These are phyloP conservation scores for Monosporascus sp. DNA, from an alignment of 2,329 filamentous ascomycete genomes.

Conservation along the genomic window DNA sequence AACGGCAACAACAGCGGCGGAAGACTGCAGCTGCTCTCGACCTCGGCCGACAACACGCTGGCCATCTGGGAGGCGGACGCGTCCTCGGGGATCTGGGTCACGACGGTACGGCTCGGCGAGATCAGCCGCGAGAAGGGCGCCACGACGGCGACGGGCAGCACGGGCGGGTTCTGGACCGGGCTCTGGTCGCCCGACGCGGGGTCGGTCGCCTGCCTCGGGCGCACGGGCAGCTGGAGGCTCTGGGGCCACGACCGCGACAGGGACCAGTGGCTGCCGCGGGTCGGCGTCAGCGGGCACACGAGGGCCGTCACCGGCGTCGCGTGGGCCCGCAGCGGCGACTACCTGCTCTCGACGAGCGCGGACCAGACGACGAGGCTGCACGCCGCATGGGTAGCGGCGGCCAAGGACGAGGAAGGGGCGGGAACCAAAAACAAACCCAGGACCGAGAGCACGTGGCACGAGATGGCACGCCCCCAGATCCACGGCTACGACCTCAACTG, in stretches of 20 bases:
- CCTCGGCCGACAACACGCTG: slow-evolving; percentile 92
- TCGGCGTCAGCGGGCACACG: slow-evolving; percentile 80
- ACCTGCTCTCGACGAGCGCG: slow-evolving; percentile 80
- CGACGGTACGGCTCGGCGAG: slow-evolving; percentile 78
- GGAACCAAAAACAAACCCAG: background rate
- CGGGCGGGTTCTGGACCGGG: slow-evolving; percentile 93
- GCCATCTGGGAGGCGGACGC: slow-evolving; percentile 87
- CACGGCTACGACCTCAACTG: slow-evolving; percentile 98
- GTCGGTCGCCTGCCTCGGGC: slow-evolving; percentile 74
- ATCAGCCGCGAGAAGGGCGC: slow-evolving; percentile 93
- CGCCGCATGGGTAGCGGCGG: slow-evolving; percentile 62
- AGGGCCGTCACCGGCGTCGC: slow-evolving; percentile 73
- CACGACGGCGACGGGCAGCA: slow-evolving; percentile 91
- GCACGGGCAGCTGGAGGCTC: slow-evolving; percentile 87
- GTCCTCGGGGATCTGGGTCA: slow-evolving; percentile 85
- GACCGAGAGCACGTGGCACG: slow-evolving; percentile 68
- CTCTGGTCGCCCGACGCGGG: slow-evolving; percentile 79
- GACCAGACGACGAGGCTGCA: slow-evolving; percentile 93
- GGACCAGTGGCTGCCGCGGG: slow-evolving; percentile 69
- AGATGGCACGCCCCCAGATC: slow-evolving; percentile 92
- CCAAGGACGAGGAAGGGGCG: background rate
- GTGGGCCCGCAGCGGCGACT: slow-evolving; percentile 78
- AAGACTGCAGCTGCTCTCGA: slow-evolving; percentile 71
- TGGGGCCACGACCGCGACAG: slow-evolving; percentile 62
- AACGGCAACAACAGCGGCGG: slow-evolving; percentile 25